Conservation (phyloP, 1,284 basidiomycete genomes). For the Gomphus bonarii region DNA sequence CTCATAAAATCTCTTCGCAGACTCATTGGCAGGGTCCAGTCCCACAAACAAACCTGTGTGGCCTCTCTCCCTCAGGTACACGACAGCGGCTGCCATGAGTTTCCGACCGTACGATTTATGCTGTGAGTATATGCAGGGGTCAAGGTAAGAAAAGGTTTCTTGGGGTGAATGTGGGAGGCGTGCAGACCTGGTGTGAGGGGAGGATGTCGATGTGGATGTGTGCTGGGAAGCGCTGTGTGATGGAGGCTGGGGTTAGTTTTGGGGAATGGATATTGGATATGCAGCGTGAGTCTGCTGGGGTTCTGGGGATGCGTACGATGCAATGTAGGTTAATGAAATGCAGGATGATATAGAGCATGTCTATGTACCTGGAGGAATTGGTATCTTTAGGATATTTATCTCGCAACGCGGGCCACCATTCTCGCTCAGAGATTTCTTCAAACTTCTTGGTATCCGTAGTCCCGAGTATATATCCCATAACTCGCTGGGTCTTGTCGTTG, state of each 20-base stretch:
- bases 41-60: constrained; percentile 50
- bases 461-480: constrained; percentile 54
- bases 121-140: constrained; percentile 2
- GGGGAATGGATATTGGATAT: constrained; percentile 40
- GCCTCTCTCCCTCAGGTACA: constrained; percentile 34
- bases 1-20: constrained; percentile 47
- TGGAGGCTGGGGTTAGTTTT: constrained; percentile 32
- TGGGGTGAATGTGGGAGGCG: not conserved
- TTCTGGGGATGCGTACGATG: constrained; percentile 15
- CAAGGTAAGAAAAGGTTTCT: not conserved
- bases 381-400: constrained; percentile 34
- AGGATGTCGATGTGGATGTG: constrained; percentile 62
- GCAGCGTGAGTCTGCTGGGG: constrained; percentile 39
- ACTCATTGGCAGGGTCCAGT: constrained; percentile 44
- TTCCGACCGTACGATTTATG: constrained; percentile 51
- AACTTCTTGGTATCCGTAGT: constrained; percentile 49
- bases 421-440: constrained; percentile 36
- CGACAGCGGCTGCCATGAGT: constrained; percentile 41
- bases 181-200: constrained; percentile 34
- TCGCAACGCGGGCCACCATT: constrained; percentile 51
- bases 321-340: constrained; percentile 13
- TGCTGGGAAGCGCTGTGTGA: constrained; percentile 45
- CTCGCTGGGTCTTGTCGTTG: constrained; percentile 18
- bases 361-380: not conserved
- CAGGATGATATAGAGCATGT: constrained; percentile 16